These are phyloP conservation scores for Wallacemonas rigidus DNA, from an alignment of 208 protist species.

Conservation along the genomic window DNA sequence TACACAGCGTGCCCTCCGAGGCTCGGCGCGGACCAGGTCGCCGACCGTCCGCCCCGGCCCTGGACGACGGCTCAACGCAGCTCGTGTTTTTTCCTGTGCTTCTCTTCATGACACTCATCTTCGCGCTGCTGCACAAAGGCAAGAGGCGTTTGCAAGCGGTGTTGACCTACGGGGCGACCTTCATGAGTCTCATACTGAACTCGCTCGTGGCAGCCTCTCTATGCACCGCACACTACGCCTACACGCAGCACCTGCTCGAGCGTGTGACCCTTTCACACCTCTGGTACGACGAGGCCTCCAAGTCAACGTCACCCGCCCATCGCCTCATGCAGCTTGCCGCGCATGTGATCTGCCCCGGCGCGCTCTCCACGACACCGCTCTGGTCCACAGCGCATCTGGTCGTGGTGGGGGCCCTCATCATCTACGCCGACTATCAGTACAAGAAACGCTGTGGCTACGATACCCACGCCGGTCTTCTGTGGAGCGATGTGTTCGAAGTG, in stretches of 20 bases:
- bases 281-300: not conserved
- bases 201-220: conserved; percentile 28
- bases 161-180: conserved; percentile 32
- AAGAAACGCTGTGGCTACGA: conserved; percentile 34
- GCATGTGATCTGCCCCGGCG: not conserved
- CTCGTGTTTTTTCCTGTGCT: conserved; percentile 38
- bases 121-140: conserved; percentile 27
- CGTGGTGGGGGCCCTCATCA: conserved; percentile 18
- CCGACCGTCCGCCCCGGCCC: not conserved
- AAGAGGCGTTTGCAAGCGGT: conserved; percentile 22
- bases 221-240: conserved; percentile 33
- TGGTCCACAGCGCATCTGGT: conserved; percentile 2
- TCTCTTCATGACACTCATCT: conserved; percentile 19
- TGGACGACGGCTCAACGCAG: not conserved
- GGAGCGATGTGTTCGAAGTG: conserved; percentile 28
- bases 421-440: conserved; percentile 32
- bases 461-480: conserved; percentile 28
- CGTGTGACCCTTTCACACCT: conserved; percentile 4
- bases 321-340: not conserved
- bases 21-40: not conserved
- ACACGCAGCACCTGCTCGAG: conserved; percentile 10
- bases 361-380: conserved; percentile 4
- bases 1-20: conserved; percentile 18
- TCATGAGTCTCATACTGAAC: conserved; percentile 27
- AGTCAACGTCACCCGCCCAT: not conserved